These are phyloP conservation scores for Pseudogymnoascus sp. DNA, from an alignment of 2,329 filamentous ascomycete genomes.

Conservation along the genomic window DNA sequence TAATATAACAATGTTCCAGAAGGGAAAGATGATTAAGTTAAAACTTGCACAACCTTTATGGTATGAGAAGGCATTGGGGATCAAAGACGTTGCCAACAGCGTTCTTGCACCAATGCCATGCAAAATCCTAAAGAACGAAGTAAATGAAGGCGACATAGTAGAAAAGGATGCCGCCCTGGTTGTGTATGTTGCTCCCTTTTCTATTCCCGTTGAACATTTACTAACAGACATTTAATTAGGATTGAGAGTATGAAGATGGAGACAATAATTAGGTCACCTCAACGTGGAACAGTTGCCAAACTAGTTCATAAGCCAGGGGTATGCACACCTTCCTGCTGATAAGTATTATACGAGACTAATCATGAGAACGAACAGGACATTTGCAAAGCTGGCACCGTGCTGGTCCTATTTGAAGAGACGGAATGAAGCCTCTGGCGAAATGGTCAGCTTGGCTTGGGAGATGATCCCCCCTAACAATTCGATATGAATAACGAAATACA, in stretches of 20 bases:
- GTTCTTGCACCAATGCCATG: constrained; percentile 95
- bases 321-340: constrained; percentile 29
- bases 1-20: constrained; percentile 70
- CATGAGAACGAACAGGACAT: constrained; percentile 47
- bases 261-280: constrained; percentile 70
- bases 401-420: constrained; percentile 60
- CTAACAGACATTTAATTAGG: constrained; percentile 28
- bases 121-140: constrained; percentile 86
- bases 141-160: constrained; percentile 71
- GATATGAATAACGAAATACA: constrained; percentile 1
- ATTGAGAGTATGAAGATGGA: constrained; percentile 92
- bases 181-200: constrained; percentile 47
- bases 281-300: constrained; percentile 61
- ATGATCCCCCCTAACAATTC: neutral
- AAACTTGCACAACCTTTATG: constrained; percentile 58
- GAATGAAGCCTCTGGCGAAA: neutral
- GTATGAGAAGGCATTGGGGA: constrained; percentile 79
- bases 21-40: constrained; percentile 50
- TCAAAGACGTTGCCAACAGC: constrained; percentile 71
- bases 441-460: neutral
- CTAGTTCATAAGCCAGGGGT: constrained; percentile 68
- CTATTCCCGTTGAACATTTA: neutral
- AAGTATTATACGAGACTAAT: constrained; percentile 2
- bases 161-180: constrained; percentile 81
- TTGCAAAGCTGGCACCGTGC: constrained; percentile 65